Conservation (phyloP, 2,329 filamentous ascomycete genomes). For the Nannizziopsis arthrosporioides region DNA sequence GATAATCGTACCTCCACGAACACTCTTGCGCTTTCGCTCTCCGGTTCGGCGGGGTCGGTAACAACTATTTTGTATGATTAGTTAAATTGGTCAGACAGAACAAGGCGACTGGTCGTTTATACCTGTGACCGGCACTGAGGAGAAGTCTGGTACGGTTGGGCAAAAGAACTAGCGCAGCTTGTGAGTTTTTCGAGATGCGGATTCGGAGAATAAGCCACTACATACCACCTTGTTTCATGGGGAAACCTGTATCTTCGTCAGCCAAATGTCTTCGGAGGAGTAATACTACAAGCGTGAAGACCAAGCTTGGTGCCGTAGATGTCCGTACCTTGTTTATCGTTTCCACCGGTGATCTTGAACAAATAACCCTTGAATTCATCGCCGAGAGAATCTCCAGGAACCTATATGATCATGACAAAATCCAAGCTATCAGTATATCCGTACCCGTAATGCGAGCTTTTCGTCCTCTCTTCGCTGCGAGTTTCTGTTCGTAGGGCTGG, state of each 20-base stretch:
- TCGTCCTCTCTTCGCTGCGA: constrained; percentile 9
- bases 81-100: not conserved
- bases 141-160: constrained; percentile 97
- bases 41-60: constrained; percentile 95
- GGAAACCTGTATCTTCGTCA: constrained; percentile 54
- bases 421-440: constrained; percentile 25
- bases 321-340: constrained; percentile 86
- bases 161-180: constrained; percentile 52
- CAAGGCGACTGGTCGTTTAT: constrained; percentile 6
- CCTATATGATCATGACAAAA: constrained; percentile 38
- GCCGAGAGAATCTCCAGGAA: constrained; percentile 85
- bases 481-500: constrained; percentile 17
- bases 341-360: constrained; percentile 98
- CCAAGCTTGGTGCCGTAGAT: not conserved
- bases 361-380: constrained; percentile 99
- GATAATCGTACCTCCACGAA: constrained; percentile 56
- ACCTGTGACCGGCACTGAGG: constrained; percentile 80
- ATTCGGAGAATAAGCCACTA: constrained; percentile 22
- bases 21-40: constrained; percentile 99
- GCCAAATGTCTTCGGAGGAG: not conserved
- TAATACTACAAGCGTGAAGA: not conserved
- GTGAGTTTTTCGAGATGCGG: constrained; percentile 13
- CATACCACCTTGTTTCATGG: constrained; percentile 94
- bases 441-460: constrained; percentile 16
- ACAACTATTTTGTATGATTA: constrained; percentile 46